Base-by-base conservation (phyloP, 1,139 yeast species). In the Candida pseudoviswanathii region DNA sequence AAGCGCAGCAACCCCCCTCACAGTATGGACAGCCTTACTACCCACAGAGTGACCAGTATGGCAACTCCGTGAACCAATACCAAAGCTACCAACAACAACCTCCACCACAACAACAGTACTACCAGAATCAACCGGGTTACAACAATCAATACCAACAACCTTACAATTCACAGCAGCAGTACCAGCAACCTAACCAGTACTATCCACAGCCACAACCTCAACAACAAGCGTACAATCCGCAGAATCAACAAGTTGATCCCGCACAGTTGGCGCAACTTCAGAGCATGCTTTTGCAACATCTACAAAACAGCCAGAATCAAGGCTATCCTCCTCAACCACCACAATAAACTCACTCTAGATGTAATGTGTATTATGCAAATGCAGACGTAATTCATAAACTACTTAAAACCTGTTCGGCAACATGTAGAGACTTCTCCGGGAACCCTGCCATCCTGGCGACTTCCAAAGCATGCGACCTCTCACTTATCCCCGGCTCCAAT, bases 371-470 rank as follows among this genome's bases (percentile, higher is more conserved):
- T n/a, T 27, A 27, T 27, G 8, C 30, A 27, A 5, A 27, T 5
- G 8, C 5, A 43, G 26, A 40, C 45, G 44, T 51, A 46, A 48
- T 46, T 31, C 42, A 41, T 41, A 52, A 36, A 24, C 43, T 42
- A 25, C 45, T 54, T 57, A 77, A 64, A 43, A 79, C 81, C 24
- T 64, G 56, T 34, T 59, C 59, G 1, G 92, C 91, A 41, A 73
- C 67, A 2, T 67, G 54, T 10, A 91, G 58, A 0, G 92, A 92
- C 2, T 67, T 61, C 2, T 58, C 51, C 0, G 98, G 97, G 55
- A 90, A 88, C 0, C 97, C 97, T 0, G 97, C 96, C 60, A 82
- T 67, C 55, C 78, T 76, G 0, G 97, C 98, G 6, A 91, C 90
- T 51, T 83, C 84, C n/a, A 91, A 68, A 0, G 97, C 98, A 65